Evolutionary conservation across 2,329 filamentous ascomycete species (phyloP).

Genomic region (Aureobasidium sp.): DNA sequence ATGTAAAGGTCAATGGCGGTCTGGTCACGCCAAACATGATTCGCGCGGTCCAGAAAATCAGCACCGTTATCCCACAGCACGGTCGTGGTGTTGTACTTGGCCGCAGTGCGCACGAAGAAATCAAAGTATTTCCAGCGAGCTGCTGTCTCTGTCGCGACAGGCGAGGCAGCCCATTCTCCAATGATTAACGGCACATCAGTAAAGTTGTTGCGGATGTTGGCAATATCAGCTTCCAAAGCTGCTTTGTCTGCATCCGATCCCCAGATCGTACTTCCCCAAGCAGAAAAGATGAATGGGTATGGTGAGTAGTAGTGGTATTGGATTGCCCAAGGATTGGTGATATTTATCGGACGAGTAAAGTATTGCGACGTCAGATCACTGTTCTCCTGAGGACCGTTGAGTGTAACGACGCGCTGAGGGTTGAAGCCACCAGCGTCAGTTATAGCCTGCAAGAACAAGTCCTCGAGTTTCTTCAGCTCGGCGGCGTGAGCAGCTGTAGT

Average conservation of each 20-base stretch:
- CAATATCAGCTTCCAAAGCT: slow-evolving; percentile 44
- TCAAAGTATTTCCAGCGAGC: slow-evolving; percentile 55
- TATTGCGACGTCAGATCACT: slow-evolving; percentile 47
- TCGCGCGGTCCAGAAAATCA: slow-evolving; percentile 48
- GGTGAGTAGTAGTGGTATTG: slow-evolving; percentile 58
- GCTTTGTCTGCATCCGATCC: slow-evolving; percentile 49
- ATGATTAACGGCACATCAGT: slow-evolving; percentile 49
- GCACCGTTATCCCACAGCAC: slow-evolving; percentile 55
- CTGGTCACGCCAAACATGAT: slow-evolving; percentile 46
- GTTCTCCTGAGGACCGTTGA: slow-evolving; percentile 48
- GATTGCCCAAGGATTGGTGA: slow-evolving; percentile 51
- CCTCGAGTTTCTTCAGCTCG: slow-evolving; percentile 50
- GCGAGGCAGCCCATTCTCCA: slow-evolving; percentile 51
- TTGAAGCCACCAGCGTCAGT: slow-evolving; percentile 51
- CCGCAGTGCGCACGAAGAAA: slow-evolving; percentile 44
- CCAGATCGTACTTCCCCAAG: slow-evolving; percentile 56
- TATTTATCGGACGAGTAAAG: slow-evolving; percentile 45
- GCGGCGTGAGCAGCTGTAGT: slow-evolving; percentile 45
- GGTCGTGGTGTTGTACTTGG: slow-evolving; percentile 44
- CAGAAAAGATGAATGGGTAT: slow-evolving; percentile 37
- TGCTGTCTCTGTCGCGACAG: slow-evolving; percentile 46
- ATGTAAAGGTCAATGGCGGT: slow-evolving; percentile 43
- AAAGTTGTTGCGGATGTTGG: slow-evolving; percentile 48
- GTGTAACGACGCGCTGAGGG: slow-evolving; percentile 47
- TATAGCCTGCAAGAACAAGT: slow-evolving; percentile 50